Evolutionary conservation across 257 asterid genomes (phyloP).

Genomic region (Ophiorrhiza pumila): DNA sequence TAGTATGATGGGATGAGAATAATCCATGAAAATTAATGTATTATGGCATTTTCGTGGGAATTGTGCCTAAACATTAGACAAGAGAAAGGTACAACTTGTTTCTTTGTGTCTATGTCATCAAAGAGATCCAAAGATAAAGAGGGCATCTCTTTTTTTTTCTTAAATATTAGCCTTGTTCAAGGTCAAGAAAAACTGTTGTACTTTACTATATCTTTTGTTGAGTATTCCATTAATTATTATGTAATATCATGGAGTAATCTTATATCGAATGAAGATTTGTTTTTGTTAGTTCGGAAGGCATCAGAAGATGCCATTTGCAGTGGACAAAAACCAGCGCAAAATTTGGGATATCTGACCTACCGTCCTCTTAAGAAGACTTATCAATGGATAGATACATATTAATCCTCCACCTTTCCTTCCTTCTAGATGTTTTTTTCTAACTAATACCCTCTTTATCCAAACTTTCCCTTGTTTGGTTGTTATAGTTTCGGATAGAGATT

Average conservation of each 20-base stretch:
- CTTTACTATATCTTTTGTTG: not conserved
- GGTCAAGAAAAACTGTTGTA: not conserved
- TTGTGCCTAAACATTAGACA: not conserved
- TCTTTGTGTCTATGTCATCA: slow-evolving; percentile 3
- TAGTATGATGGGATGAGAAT: not conserved
- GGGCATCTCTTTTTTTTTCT: slow-evolving; percentile 9
- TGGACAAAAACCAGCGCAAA: slow-evolving; percentile 12
- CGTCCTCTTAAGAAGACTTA: not conserved
- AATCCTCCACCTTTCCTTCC: no score
- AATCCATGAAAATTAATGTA: not conserved
- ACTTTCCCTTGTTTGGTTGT: not conserved
- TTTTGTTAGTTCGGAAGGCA: slow-evolving; percentile 5
- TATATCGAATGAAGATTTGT: no score
- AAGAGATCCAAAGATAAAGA: not conserved
- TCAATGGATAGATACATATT: not conserved
- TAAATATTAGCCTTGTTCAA: not conserved
- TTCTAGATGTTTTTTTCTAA: slow-evolving; percentile 2
- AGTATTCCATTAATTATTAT: not conserved
- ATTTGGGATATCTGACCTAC: slow-evolving; percentile 2
- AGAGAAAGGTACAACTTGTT: slow-evolving; percentile 1
- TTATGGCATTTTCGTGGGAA: slow-evolving; percentile 1
- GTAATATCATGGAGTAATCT: no score
- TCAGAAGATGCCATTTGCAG: slow-evolving; percentile 9
- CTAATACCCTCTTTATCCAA: not conserved
- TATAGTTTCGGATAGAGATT: not conserved